A percentile compares a stretch with the other conserved stretches of the same genome.
phyloP scores from a whole-genome alignment of 2,329 filamentous ascomycete genomes.

The Verticillium klebahnii region DNA sequence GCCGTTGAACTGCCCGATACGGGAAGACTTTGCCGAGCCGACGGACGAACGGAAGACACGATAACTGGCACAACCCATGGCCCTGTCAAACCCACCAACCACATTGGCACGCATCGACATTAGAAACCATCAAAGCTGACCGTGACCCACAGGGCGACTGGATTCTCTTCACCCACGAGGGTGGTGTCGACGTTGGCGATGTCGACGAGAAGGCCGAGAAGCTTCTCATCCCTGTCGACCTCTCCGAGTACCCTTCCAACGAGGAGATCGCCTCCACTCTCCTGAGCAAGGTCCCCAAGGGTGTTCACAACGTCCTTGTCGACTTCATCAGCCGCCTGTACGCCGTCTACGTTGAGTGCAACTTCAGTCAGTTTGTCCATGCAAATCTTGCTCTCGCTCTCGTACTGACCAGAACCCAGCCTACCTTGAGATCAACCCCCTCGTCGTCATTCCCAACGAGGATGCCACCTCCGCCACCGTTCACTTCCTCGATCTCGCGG shows the following conservation, averaged over 20 bases:
- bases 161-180: conserved; percentile 99
- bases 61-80: neutral
- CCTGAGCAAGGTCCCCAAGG: conserved; percentile 88
- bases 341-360: conserved; percentile 98
- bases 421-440: conserved; percentile 99
- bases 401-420: conserved; percentile 24
- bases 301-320: conserved; percentile 95
- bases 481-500: conserved; percentile 96
- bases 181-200: conserved; percentile 98
- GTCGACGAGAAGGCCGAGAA: conserved; percentile 99
- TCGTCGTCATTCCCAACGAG: conserved; percentile 94
- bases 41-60: conserved; percentile 30
- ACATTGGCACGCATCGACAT: neutral
- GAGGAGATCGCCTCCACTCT: conserved; percentile 82
- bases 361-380: conserved; percentile 59
- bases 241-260: conserved; percentile 92
- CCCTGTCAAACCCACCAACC: neutral
- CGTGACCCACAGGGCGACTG: conserved; percentile 73
- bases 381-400: neutral
- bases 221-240: conserved; percentile 93
- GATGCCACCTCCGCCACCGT: conserved; percentile 89
- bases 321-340: conserved; percentile 99
- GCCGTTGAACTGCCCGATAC: neutral
- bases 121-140: conserved; percentile 6
- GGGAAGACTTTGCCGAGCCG: conserved; percentile 6